These are phyloP conservation scores for Nematocida ausubeli DNA, from an alignment of 371 early-diverging fungal species.

Conservation along the genomic window DNA sequence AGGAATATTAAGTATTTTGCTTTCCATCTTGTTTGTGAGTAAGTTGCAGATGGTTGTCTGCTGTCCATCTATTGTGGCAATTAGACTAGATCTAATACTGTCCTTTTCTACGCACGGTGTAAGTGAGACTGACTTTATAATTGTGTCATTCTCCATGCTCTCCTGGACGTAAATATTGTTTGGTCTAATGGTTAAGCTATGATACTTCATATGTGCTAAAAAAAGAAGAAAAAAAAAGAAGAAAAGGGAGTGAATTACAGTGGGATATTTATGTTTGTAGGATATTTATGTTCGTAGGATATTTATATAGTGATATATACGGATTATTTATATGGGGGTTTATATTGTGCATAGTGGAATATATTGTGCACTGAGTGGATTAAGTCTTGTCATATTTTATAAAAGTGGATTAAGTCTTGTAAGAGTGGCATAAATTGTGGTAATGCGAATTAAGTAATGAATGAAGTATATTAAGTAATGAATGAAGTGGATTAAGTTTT, in stretches of 20 bases:
- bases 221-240: slow-evolving; percentile 28
- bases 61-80: slow-evolving; percentile 7
- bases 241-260: neutral
- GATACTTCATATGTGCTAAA: slow-evolving; percentile 40
- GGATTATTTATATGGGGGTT: too few relatives aligned
- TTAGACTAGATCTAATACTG: slow-evolving; percentile 11
- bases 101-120: slow-evolving; percentile 29
- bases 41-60: slow-evolving; percentile 35
- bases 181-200: slow-evolving; percentile 52
- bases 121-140: slow-evolving; percentile 48
- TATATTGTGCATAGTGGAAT: too few relatives aligned
- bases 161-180: slow-evolving; percentile 48
- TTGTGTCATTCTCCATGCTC: slow-evolving; percentile 28
- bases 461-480: too few relatives aligned
- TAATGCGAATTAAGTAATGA: too few relatives aligned
- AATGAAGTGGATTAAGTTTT: neutral
- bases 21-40: slow-evolving; percentile 30
- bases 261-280: too few relatives aligned
- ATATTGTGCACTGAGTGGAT: too few relatives aligned
- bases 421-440: too few relatives aligned
- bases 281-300: too few relatives aligned
- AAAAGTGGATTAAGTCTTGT: too few relatives aligned
- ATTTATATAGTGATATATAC: too few relatives aligned
- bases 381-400: too few relatives aligned
- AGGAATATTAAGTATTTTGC: slow-evolving; percentile 34